A percentile compares a stretch with the other conserved stretches of the same genome.
These are phyloP conservation scores for Chlamydomonas incerta DNA, from an alignment of 139 green algal species.

Conservation along the genomic window DNA sequence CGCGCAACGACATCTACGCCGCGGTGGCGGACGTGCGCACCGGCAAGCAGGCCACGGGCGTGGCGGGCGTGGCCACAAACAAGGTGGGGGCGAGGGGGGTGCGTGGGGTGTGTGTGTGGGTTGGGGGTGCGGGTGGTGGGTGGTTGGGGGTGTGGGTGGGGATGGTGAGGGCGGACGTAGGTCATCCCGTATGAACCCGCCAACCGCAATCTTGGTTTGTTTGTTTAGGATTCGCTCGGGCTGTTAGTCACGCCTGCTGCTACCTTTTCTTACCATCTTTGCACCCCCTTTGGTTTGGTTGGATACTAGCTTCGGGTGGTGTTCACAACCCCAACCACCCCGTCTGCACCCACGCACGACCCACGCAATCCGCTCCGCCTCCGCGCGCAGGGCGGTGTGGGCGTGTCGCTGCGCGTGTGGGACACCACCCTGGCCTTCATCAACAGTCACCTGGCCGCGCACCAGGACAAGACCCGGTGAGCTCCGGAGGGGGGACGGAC, in stretches of 20 bases:
- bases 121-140: background rate
- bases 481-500: background rate
- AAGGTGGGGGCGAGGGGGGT: conserved; percentile 42
- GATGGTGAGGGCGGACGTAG: background rate
- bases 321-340: too few species aligned
- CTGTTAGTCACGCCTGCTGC: too few species aligned
- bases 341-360: too few species aligned
- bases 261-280: too few species aligned
- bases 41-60: conserved; percentile 55
- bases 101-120: background rate
- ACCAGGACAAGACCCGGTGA: conserved; percentile 66
- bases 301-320: too few species aligned
- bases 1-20: conserved; percentile 55
- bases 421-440: conserved; percentile 80
- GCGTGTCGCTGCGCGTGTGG: conserved; percentile 38
- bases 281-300: too few species aligned
- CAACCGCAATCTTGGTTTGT: too few species aligned
- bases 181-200: too few species aligned
- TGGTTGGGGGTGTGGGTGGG: background rate
- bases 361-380: too few species aligned
- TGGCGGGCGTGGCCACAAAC: conserved; percentile 63
- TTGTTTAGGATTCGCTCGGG: too few species aligned
- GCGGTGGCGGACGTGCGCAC: conserved; percentile 46
- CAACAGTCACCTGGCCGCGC: conserved; percentile 76
- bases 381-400: conserved; percentile 35